These are phyloP conservation scores for Auriscalpium vulgare DNA, from an alignment of 768 basidiomycete species.

Conservation along the genomic window DNA sequence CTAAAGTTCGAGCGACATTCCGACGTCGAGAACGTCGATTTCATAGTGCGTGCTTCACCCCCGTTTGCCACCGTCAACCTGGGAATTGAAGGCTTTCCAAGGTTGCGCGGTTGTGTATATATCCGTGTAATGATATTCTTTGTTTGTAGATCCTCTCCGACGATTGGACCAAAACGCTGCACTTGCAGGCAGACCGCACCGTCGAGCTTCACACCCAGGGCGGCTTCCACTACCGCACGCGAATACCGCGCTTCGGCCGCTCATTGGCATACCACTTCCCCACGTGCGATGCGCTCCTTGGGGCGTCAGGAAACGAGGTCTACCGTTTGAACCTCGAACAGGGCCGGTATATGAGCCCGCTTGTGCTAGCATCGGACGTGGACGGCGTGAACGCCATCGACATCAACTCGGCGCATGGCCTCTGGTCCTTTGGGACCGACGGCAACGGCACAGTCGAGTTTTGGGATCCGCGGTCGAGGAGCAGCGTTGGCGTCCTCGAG, in stretches of 20 bases:
- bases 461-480: conserved; percentile 89
- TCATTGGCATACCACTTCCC: conserved; percentile 89
- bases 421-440: conserved; percentile 85
- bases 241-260: conserved; percentile 93
- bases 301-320: conserved; percentile 79
- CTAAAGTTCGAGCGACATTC: conserved; percentile 95
- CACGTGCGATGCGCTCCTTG: conserved; percentile 83
- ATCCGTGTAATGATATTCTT: not conserved
- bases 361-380: conserved; percentile 56
- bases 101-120: not conserved
- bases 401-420: conserved; percentile 87
- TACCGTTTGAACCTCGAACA: conserved; percentile 94
- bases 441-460: conserved; percentile 85
- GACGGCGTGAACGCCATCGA: conserved; percentile 87
- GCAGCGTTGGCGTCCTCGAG: conserved; percentile 59
- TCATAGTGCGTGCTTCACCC: conserved; percentile 70
- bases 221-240: conserved; percentile 85
- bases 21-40: conserved; percentile 96
- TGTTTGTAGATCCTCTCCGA: conserved; percentile 75
- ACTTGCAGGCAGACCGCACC: conserved; percentile 93
- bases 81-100: not conserved
- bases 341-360: conserved; percentile 84
- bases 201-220: conserved; percentile 92
- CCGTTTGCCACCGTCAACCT: not conserved
- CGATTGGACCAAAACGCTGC: conserved; percentile 98